Conservation (phyloP, 768 basidiomycete species). For the Leccinellum luteum region DNA sequence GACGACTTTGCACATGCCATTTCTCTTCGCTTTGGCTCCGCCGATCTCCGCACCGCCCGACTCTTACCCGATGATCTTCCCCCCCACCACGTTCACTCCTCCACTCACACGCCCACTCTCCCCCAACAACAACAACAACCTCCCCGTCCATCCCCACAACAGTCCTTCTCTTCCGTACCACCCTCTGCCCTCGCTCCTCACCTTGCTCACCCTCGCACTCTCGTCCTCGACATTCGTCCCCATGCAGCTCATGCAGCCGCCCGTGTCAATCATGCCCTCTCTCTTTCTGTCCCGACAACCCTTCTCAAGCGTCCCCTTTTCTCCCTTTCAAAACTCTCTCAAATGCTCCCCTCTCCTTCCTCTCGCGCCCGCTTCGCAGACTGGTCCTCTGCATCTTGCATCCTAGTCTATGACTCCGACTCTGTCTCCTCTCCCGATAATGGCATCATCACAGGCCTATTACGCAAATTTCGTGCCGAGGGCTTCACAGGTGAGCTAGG, state of each 20-base stretch:
- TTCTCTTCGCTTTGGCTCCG: conserved; percentile 40
- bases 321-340: conserved; percentile 69
- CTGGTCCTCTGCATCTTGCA: conserved; percentile 57
- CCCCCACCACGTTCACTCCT: conserved; percentile 24
- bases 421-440: conserved; percentile 56
- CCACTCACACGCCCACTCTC: conserved; percentile 1
- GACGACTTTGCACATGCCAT: conserved; percentile 57
- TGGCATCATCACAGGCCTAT: conserved; percentile 67
- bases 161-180: conserved; percentile 20
- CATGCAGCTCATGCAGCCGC: conserved; percentile 68
- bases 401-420: conserved; percentile 88
- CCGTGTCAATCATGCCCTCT: conserved; percentile 68
- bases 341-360: conserved; percentile 69
- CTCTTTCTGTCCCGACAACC: conserved; percentile 90
- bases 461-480: conserved; percentile 69
- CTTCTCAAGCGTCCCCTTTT: conserved; percentile 90
- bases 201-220: conserved; percentile 38
- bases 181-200: conserved; percentile 32
- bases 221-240: conserved; percentile 88
- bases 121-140: background rate
- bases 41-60: conserved; percentile 38
- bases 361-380: conserved; percentile 58
- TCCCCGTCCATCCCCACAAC: background rate
- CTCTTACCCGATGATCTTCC: conserved; percentile 28
- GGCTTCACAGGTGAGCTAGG: conserved; percentile 60